Conservation (phyloP, 2,329 filamentous ascomycete species). For the Phaeosphaeria sp. region DNA sequence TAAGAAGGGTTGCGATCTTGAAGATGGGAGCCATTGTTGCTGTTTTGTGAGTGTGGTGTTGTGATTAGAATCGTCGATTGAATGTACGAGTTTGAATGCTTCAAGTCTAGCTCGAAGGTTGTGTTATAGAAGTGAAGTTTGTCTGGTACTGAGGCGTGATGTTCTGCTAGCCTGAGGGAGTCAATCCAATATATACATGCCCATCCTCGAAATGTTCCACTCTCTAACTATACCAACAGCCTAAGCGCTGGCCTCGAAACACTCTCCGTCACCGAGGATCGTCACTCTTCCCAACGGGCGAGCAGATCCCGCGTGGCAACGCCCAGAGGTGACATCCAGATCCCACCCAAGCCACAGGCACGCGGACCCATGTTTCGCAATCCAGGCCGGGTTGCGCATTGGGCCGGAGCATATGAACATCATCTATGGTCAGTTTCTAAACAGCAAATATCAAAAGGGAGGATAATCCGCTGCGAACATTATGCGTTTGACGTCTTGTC, state of each 20-base stretch:
- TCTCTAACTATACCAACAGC: constrained; percentile 20
- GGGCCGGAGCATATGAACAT: constrained; percentile 15
- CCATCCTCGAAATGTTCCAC: constrained; percentile 13
- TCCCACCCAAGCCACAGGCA: not conserved
- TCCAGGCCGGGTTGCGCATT: constrained; percentile 27
- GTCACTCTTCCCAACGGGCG: constrained; percentile 15
- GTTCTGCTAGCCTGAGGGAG: not conserved
- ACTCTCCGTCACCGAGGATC: constrained; percentile 15
- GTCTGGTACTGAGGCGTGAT: not conserved
- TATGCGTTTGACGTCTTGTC: not conserved
- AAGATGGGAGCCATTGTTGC: constrained; percentile 36
- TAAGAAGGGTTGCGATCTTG: constrained; percentile 32
- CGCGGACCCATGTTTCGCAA: constrained; percentile 29
- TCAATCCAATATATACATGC: constrained; percentile 21
- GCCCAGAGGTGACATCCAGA: constrained; percentile 14
- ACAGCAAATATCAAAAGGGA: not conserved
- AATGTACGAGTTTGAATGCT: not conserved
- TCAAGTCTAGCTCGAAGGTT: not conserved
- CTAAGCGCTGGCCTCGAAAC: constrained; percentile 32
- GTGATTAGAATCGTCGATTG: not conserved
- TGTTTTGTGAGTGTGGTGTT: not conserved
- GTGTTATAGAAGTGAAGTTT: not conserved
- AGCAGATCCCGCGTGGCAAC: constrained; percentile 16
- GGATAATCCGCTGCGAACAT: not conserved
- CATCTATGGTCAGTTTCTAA: not conserved